Conservation (phyloP, 2,329 filamentous ascomycete species). For the Ophiostoma quercus region DNA sequence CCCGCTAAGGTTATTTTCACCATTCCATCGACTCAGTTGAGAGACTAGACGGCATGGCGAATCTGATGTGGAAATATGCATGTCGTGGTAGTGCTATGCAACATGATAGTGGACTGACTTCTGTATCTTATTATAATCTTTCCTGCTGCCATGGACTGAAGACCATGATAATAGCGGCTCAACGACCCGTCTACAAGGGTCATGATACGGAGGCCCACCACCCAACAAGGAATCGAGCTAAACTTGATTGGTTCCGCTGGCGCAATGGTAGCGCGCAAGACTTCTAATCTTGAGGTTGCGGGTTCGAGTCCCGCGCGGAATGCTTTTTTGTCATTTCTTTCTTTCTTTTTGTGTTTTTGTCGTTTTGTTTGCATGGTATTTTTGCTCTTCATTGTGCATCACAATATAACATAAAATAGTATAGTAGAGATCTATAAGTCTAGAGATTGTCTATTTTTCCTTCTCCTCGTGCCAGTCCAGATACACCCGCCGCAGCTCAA, state of each 20-base stretch:
- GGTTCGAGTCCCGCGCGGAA: conserved; percentile 17
- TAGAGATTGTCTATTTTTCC: neutral
- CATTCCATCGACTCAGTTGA: too few species aligned
- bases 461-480: conserved; percentile 26
- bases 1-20: too few species aligned
- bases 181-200: neutral
- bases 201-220: neutral
- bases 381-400: too few species aligned
- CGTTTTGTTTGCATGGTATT: too few species aligned
- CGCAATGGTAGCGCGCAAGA: conserved; percentile 19
- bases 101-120: too few species aligned
- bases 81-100: too few species aligned
- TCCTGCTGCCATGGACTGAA: too few species aligned
- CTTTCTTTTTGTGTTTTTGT: neutral
- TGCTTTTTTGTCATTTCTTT: conserved; percentile 7
- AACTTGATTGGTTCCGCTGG: conserved; percentile 16
- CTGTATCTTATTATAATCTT: too few species aligned
- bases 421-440: neutral
- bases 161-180: neutral
- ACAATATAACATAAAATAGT: neutral
- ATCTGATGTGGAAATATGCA: too few species aligned
- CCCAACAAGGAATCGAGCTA: conserved; percentile 10
- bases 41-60: too few species aligned
- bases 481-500: conserved; percentile 72
- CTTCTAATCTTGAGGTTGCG: conserved; percentile 16